phyloP scores from a whole-genome alignment of 768 basidiomycete species.

The Fomitopsis serialis region DNA sequence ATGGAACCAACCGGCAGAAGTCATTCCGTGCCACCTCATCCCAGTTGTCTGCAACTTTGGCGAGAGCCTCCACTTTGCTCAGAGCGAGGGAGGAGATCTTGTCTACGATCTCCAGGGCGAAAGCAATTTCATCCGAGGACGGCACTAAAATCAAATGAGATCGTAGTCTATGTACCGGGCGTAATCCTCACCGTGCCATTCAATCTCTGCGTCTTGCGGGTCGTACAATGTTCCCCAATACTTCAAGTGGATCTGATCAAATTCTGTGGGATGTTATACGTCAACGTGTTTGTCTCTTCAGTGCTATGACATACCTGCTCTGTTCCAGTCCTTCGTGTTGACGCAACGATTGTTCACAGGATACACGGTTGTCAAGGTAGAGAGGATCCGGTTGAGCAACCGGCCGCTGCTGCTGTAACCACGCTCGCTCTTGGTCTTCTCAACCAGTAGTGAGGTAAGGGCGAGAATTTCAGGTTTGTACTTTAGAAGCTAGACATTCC shows the following conservation, averaged over 20 bases:
- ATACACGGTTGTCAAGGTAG: slow-evolving; percentile 72
- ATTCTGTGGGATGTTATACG: slow-evolving; percentile 37
- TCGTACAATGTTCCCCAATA: slow-evolving; percentile 83
- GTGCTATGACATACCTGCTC: slow-evolving; percentile 46
- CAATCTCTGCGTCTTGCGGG: slow-evolving; percentile 70
- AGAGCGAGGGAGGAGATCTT: slow-evolving; percentile 61
- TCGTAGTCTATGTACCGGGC: background rate
- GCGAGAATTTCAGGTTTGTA: slow-evolving; percentile 61
- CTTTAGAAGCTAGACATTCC: slow-evolving; percentile 51
- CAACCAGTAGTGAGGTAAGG: slow-evolving; percentile 60
- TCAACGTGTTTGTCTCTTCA: background rate
- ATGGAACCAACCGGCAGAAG: slow-evolving; percentile 64
- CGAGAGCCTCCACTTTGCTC: slow-evolving; percentile 58
- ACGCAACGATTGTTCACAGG: slow-evolving; percentile 76
- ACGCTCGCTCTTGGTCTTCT: slow-evolving; percentile 83
- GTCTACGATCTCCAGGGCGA: slow-evolving; percentile 75
- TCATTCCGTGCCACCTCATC: slow-evolving; percentile 67
- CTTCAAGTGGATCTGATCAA: slow-evolving; percentile 54
- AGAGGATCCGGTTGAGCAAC: slow-evolving; percentile 68
- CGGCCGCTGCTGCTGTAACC: slow-evolving; percentile 80
- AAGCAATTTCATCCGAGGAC: slow-evolving; percentile 64
- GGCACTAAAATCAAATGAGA: slow-evolving; percentile 39
- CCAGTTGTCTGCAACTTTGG: slow-evolving; percentile 53
- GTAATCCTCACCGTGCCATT: slow-evolving; percentile 73
- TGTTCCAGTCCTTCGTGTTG: slow-evolving; percentile 76